Percentiles rank a stretch among this genome's conserved stretches.
phyloP scores from a whole-genome alignment of 495 filamentous ascomycete genomes.

The Alectoria sarmentosa region DNA sequence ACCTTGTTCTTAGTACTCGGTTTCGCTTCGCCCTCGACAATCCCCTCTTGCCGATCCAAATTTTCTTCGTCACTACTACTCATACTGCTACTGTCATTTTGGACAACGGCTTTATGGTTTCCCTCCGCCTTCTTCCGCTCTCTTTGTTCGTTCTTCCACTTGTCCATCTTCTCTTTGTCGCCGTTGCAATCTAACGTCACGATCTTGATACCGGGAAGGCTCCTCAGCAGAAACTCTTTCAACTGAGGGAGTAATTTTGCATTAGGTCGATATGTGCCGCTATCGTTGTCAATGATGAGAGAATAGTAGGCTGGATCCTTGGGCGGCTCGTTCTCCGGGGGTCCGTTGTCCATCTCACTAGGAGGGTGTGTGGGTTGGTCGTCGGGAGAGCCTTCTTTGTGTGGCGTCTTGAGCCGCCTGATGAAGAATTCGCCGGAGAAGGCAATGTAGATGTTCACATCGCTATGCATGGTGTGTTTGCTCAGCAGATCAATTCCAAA shows the following conservation, averaged over 20 bases:
- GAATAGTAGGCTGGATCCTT: constrained; percentile 68
- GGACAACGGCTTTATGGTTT: constrained; percentile 53
- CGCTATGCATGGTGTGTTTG: constrained; percentile 94
- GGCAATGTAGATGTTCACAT: constrained; percentile 83
- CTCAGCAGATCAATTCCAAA: constrained; percentile 86
- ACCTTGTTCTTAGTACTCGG: constrained; percentile 16
- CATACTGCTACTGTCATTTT: constrained; percentile 52
- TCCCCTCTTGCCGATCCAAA: constrained; percentile 49
- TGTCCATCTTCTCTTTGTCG: constrained; percentile 55
- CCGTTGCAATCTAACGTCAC: constrained; percentile 57
- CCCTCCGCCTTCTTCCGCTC: constrained; percentile 62
- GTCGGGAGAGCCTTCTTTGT: constrained; percentile 26
- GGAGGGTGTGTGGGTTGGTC: constrained; percentile 30
- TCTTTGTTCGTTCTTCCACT: constrained; percentile 56
- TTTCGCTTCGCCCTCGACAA: constrained; percentile 32
- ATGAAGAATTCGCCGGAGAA: constrained; percentile 93
- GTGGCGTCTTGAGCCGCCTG: constrained; percentile 50
- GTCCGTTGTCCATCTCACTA: constrained; percentile 34
- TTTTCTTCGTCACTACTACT: constrained; percentile 72
- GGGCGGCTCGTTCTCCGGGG: constrained; percentile 34
- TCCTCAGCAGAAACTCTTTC: constrained; percentile 56
- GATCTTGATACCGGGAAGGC: constrained; percentile 68
- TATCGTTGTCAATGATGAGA: constrained; percentile 91
- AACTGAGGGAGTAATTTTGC: constrained; percentile 63
- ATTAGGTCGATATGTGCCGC: constrained; percentile 86